Evolutionary conservation across 2,329 filamentous ascomycete genomes (phyloP).

Genomic region (Aciculosporium take): DNA sequence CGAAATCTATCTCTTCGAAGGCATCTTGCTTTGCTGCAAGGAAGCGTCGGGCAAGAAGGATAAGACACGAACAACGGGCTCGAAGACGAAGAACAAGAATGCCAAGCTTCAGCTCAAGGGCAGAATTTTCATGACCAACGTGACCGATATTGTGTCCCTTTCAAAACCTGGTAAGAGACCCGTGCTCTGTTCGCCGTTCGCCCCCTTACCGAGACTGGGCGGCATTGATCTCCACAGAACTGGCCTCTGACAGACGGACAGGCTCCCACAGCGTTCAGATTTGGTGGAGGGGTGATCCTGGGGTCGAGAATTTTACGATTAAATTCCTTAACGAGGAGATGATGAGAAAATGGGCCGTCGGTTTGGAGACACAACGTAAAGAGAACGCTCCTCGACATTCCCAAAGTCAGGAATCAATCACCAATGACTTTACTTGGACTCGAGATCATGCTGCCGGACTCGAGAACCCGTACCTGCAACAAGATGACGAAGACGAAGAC

Average conservation of each 20-base stretch:
- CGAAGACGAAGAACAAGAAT: slow-evolving; percentile 48
- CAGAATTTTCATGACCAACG: slow-evolving; percentile 97
- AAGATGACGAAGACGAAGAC: slow-evolving; percentile 49
- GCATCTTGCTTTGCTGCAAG: slow-evolving; percentile 92
- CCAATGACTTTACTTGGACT: slow-evolving; percentile 72
- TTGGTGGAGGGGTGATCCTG: slow-evolving; percentile 95
- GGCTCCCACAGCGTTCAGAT: slow-evolving; percentile 93
- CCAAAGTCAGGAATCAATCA: slow-evolving; percentile 31
- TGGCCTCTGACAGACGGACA: slow-evolving; percentile 24
- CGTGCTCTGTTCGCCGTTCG: slow-evolving; percentile 50
- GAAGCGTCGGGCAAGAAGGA: slow-evolving; percentile 70
- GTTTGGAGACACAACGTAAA: slow-evolving; percentile 65
- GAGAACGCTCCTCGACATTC: slow-evolving; percentile 37
- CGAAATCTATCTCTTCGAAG: slow-evolving; percentile 93
- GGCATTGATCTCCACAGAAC: neutral
- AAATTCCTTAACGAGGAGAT: slow-evolving; percentile 82
- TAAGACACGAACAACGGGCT: slow-evolving; percentile 39
- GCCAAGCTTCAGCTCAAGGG: slow-evolving; percentile 90
- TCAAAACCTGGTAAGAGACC: slow-evolving; percentile 62
- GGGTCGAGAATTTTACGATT: slow-evolving; percentile 92
- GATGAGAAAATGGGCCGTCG: slow-evolving; percentile 81
- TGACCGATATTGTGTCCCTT: slow-evolving; percentile 82
- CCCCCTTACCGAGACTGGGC: neutral
- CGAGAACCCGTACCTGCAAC: slow-evolving; percentile 67
- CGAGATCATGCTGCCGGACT: slow-evolving; percentile 49